Conservation (phyloP, 257 asterid species). For the Solanum bulbocastanum region DNA sequence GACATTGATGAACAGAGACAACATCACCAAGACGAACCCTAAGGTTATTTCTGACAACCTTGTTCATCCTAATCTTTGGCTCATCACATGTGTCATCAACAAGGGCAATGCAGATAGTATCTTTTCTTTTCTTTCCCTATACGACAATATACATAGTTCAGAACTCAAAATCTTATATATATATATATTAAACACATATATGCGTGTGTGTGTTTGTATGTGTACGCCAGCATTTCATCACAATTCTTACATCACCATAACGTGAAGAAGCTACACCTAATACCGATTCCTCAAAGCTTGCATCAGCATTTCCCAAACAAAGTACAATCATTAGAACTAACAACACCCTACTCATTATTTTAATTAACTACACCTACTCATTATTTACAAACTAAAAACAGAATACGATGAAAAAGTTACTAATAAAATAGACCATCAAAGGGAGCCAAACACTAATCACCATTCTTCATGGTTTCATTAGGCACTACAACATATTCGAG, state of each 20-base stretch:
- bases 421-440: neutral
- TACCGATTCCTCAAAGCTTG: neutral
- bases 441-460: neutral
- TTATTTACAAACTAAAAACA: neutral
- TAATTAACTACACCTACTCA: neutral
- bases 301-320: neutral
- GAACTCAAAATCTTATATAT: neutral
- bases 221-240: neutral
- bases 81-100: conserved; percentile 70
- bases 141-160: neutral
- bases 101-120: conserved; percentile 65
- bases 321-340: neutral
- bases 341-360: neutral
- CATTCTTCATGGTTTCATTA: neutral
- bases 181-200: neutral
- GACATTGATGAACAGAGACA: conserved; percentile 75
- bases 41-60: conserved; percentile 66
- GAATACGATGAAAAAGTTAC: neutral
- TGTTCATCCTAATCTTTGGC: conserved; percentile 77
- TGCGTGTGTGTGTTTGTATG: too few species aligned
- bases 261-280: neutral
- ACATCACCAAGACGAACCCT: conserved; percentile 89
- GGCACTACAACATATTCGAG: neutral
- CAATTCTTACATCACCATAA: neutral
- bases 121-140: conserved; percentile 76